A percentile compares a stretch with the other conserved stretches of the same genome.
These are phyloP conservation scores for Trichoderma lentiforme DNA, from an alignment of 2,329 filamentous ascomycete species.

Conservation along the genomic window DNA sequence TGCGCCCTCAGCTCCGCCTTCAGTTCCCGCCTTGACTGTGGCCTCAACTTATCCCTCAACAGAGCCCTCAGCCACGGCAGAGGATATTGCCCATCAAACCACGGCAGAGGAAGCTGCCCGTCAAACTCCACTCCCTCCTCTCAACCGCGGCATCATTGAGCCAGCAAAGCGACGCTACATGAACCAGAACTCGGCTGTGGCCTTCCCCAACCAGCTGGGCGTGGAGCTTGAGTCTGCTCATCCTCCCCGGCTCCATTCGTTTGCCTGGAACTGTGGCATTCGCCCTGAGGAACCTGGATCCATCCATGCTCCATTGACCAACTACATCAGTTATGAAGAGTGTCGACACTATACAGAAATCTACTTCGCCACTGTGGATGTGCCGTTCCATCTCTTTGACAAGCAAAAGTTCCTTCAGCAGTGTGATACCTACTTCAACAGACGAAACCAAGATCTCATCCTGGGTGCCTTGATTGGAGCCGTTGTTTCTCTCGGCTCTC, in stretches of 20 bases:
- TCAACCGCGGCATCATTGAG: slow-evolving; percentile 1
- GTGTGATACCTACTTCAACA: background rate
- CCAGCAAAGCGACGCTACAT: slow-evolving; percentile 17
- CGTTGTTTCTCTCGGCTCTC: slow-evolving; percentile 19
- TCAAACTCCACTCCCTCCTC: background rate
- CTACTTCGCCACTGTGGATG: slow-evolving; percentile 19
- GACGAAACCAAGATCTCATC: background rate
- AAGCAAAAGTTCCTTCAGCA: background rate
- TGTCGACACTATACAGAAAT: slow-evolving; percentile 11
- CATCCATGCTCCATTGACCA: background rate
- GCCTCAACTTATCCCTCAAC: background rate
- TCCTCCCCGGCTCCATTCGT: slow-evolving; percentile 22
- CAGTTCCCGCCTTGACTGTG: background rate
- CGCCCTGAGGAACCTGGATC: slow-evolving; percentile 15
- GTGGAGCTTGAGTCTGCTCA: slow-evolving; percentile 12
- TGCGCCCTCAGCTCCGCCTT: background rate
- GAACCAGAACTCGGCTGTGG: slow-evolving; percentile 21
- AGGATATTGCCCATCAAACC: background rate
- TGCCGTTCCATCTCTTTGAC: slow-evolving; percentile 18
- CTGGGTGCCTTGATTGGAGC: slow-evolving; percentile 19
- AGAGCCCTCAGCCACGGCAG: background rate
- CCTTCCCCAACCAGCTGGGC: slow-evolving; percentile 21
- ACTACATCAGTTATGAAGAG: slow-evolving; percentile 11
- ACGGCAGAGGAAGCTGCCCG: background rate
- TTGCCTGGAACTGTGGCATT: slow-evolving; percentile 23